Evolutionary conservation across 768 basidiomycete genomes (phyloP), one percentile per base, ranked within the genome.

Genomic region (Calocybe cyanea): DNA sequence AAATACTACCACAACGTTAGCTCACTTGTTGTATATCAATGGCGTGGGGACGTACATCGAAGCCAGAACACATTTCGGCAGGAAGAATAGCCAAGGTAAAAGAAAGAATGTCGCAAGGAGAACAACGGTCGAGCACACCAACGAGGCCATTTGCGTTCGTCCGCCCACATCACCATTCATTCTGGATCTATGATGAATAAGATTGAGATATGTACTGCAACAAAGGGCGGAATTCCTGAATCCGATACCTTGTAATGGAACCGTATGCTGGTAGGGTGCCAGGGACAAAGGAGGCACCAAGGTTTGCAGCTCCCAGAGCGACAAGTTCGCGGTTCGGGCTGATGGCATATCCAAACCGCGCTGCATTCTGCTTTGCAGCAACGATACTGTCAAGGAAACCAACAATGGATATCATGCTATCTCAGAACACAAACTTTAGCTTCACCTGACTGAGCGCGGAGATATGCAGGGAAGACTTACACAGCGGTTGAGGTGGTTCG

Each of bases 311-410:
- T 35, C 92, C 92, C 14, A 99, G 71, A 1, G 96, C 96, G 19
- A 97, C 94, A 1, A 98, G 75, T 59, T 99, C 96, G 21, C 96
- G 85, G 61, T 98, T 99, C 0, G 93, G 92, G 52, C 83, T 88
- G 52, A 98, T 87, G 0, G 87, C 78, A 61, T 97, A 85, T 2
- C 90, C 87, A 58, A 85, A 97, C 10, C 84, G 83, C 3, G 81
- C 77, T 0, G 82, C 81, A 49, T 88, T 94, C 62, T 97, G 93
- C 58, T 98, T 96, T 2, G 95, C 95, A 0, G 93, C 89, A 2
- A 93, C 92, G 50, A 96, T 92, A 49, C 87, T 91, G 62, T 99
- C 95, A 49, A 99, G 70, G 62, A 94, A 96, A 1, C 96, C 96
- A 17, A 92, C 77, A 33, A 95, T 75, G 0, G 87, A 79, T 40